These are phyloP conservation scores for Fusarium sp. DNA, from an alignment of 2,329 filamentous ascomycete genomes.

Conservation along the genomic window DNA sequence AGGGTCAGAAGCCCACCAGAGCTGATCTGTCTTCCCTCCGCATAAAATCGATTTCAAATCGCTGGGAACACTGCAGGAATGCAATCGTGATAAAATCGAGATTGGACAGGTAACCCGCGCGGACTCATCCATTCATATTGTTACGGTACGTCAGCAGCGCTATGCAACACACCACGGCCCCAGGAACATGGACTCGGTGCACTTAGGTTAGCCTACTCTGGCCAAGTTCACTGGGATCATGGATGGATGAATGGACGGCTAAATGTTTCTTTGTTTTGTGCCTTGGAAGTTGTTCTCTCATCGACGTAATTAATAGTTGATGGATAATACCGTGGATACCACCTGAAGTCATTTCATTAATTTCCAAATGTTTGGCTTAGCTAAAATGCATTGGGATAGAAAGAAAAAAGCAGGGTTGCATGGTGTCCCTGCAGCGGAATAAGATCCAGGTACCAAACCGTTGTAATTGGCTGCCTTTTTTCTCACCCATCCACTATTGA, in stretches of 20 bases:
- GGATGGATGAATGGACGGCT: slow-evolving; percentile 6
- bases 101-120: slow-evolving; percentile 4
- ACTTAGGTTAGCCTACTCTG: neutral
- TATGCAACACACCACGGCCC: slow-evolving; percentile 21
- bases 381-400: slow-evolving; percentile 6
- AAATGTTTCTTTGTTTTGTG: slow-evolving; percentile 12
- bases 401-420: slow-evolving; percentile 25
- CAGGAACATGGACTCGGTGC: slow-evolving; percentile 5
- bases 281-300: slow-evolving; percentile 24
- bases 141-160: slow-evolving; percentile 21
- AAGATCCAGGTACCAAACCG: slow-evolving; percentile 27
- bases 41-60: slow-evolving; percentile 27
- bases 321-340: slow-evolving; percentile 6
- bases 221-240: slow-evolving; percentile 1
- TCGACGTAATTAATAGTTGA: slow-evolving; percentile 25
- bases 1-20: slow-evolving; percentile 20
- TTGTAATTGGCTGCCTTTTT: slow-evolving; percentile 13
- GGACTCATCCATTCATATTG: neutral
- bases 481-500: slow-evolving; percentile 3
- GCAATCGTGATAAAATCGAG: slow-evolving; percentile 20
- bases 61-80: neutral
- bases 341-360: slow-evolving; percentile 14
- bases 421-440: slow-evolving; percentile 29
- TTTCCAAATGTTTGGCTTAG: slow-evolving; percentile 13
- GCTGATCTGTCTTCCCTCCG: slow-evolving; percentile 23